Percentiles rank a stretch among this genome's conserved stretches.
These are phyloP conservation scores for Ceratocystis cacaofunesta DNA, from an alignment of 2,329 filamentous ascomycete species.

Conservation along the genomic window DNA sequence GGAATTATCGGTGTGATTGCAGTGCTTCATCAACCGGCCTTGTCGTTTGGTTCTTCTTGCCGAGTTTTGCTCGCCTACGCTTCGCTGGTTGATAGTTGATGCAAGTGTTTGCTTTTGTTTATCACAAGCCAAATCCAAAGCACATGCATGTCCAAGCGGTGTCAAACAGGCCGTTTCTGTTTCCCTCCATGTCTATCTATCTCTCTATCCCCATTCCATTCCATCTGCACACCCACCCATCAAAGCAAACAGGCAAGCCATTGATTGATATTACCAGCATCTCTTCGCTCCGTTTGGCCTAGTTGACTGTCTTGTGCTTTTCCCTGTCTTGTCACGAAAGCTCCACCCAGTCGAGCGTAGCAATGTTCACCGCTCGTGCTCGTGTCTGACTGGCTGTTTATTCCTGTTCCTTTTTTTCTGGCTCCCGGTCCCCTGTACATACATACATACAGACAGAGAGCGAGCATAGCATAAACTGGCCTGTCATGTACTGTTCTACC, in stretches of 20 bases:
- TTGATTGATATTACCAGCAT: not conserved
- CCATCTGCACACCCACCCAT: not conserved
- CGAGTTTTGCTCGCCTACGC: not conserved
- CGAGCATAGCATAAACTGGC: not conserved
- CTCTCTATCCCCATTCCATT: not conserved
- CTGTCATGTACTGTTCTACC: not conserved
- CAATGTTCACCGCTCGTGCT: slow-evolving; percentile 3
- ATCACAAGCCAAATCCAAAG: not conserved
- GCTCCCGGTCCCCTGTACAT: not conserved
- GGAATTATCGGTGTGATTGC: not conserved
- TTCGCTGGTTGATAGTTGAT: not conserved
- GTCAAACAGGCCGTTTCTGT: not conserved
- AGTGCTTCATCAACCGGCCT: not conserved
- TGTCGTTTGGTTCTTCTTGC: not conserved
- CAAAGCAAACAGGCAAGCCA: not conserved
- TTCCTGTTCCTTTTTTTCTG: slow-evolving; percentile 2
- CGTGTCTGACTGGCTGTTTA: slow-evolving; percentile 3
- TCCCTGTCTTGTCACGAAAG: not conserved
- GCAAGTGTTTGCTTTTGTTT: not conserved
- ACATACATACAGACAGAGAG: not conserved
- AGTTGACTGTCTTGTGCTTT: not conserved
- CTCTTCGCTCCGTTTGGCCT: not conserved
- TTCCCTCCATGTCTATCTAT: not conserved
- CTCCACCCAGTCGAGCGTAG: not conserved
- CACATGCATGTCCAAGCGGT: not conserved